These are phyloP conservation scores for Bremia lactucae DNA, from an alignment of 352 stramenopile genomes.

Conservation along the genomic window DNA sequence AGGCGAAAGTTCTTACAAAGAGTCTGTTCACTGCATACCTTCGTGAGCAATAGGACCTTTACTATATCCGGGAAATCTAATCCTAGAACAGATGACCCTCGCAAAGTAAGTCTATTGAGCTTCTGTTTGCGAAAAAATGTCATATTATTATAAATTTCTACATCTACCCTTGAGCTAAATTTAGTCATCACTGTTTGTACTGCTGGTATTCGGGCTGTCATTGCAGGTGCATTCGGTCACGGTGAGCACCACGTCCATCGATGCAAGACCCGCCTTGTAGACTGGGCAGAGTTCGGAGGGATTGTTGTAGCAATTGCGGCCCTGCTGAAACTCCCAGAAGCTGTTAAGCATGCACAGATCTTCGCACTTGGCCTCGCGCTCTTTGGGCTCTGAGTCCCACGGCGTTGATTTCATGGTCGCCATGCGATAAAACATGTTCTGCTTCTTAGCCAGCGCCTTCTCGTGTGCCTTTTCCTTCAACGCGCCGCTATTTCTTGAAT, in stretches of 20 bases:
- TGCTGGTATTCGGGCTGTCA: conserved; percentile 9
- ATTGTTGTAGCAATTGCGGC: conserved; percentile 45
- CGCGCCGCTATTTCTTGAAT: too few relatives aligned
- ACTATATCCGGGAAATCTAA: too few relatives aligned
- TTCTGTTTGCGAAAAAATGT: too few relatives aligned
- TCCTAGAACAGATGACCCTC: too few relatives aligned
- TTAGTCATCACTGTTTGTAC: too few relatives aligned
- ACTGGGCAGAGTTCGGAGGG: conserved; percentile 43
- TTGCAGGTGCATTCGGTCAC: conserved; percentile 47
- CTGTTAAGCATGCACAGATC: conserved; percentile 45
- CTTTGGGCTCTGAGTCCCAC: conserved; percentile 38
- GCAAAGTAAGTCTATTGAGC: too few relatives aligned
- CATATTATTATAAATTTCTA: too few relatives aligned
- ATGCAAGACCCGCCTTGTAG: conserved; percentile 39
- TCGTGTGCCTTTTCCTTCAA: too few relatives aligned
- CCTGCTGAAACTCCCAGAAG: conserved; percentile 50
- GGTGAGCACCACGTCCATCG: conserved; percentile 38
- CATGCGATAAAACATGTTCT: conserved; percentile 33
- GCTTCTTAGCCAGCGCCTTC: conserved; percentile 20
- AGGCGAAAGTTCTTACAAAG: too few relatives aligned
- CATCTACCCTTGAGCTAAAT: too few relatives aligned
- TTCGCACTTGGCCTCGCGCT: conserved; percentile 44
- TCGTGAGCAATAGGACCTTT: too few relatives aligned
- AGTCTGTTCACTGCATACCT: too few relatives aligned
- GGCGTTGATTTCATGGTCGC: conserved; percentile 51